Base-by-base conservation (phyloP, 1,284 basidiomycete genomes). In the Naganishia sp. region DNA sequence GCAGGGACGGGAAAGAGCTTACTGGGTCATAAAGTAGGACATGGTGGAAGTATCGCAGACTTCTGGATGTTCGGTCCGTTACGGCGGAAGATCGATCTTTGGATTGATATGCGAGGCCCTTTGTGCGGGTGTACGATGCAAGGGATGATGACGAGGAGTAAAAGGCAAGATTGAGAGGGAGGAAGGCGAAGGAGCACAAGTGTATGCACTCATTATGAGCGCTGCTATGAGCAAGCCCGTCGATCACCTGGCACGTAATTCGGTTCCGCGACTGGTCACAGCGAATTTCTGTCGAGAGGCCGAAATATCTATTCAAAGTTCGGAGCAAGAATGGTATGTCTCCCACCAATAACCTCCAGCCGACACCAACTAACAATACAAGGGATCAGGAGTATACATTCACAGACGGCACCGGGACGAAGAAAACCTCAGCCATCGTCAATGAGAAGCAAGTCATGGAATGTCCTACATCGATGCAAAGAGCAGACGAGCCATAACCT, bases 11-110 rank as follows among this genome's bases (percentile, higher is more conserved):
- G 21, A 21, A 57, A 4, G n/a, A 11, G 70, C 79, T 72, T 50
- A 81, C 79, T 81, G 80, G 70, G 79, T 80, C 79, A 81, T 80
- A 68, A 81, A 80, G 68, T 81, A 81, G 69, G 79, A 80, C 80
- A 81, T 81, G 68, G 45, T 66, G 44, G 42, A n/a, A 39, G 36
- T 10, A 39, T 39, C 36, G 3, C 36, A 11, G 18, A 15, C 9
- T 28, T 61, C 25, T 42, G 11, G 18, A 45, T 33, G n/a, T 21
- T 43, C 43, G 21, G 48, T 23, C 6, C 16, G 21, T 49, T 25
- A 5, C 28, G 48, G 48, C 21, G n/a, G n/a, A 5, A 15, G 21
- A 7, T 39, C n/a, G 21, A 39, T 39, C 36, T 39, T 39, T 39
- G 10, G 36, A 39, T 7, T 13, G 36, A 39, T 39, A 39, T 5